Evolutionary conservation across 306 rosid species (phyloP), one percentile per base, ranked within the genome.

Genomic region (Lathyrus tuberosus): DNA sequence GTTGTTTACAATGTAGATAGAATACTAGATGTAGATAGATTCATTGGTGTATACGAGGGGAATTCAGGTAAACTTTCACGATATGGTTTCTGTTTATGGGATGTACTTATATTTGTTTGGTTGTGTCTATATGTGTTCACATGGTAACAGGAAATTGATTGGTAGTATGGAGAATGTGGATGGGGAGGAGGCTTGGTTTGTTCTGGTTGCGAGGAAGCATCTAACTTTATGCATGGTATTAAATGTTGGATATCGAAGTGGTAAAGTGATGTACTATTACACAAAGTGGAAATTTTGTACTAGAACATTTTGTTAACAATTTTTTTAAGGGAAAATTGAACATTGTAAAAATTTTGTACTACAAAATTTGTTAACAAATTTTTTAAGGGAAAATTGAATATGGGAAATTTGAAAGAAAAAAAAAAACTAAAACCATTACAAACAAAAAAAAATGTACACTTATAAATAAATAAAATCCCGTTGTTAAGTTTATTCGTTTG

Each of bases 41-140:
- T 46, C 76, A 56, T 70, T 70, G 76, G 64, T 62, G 38, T 77
- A 51, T 76, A 57, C 65, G 64, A 76, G 67, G 72, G 78, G 86
- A 79, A 84, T 76, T 82, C 77, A 48, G 52, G 77, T 37, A 38
- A 35, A 52, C 72, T 62, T 61, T 47, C 16, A 48, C 59, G 16
- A 20, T 20, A 47, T 11, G 9, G 35, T 80, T 82, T 58, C 78
- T 77, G 6, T 62, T 61, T 40, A 7, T 22, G 54, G 77, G 80
- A 24, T 42, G 52, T 17, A 57, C 65, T 71, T 78, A 63, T 61
- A 38, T 67, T 51, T 6, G 5, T 41, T 59, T 59, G 47, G 40
- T 49, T 48, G 53, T 43, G 38, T 53, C 56, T 58, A 14, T 56
- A 14, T 65, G 58, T 48, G 40, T 65, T 58, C 70, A 37, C 69